These are phyloP conservation scores for Nitzschia putrida DNA, from an alignment of 108 stramenopile species.

Conservation along the genomic window DNA sequence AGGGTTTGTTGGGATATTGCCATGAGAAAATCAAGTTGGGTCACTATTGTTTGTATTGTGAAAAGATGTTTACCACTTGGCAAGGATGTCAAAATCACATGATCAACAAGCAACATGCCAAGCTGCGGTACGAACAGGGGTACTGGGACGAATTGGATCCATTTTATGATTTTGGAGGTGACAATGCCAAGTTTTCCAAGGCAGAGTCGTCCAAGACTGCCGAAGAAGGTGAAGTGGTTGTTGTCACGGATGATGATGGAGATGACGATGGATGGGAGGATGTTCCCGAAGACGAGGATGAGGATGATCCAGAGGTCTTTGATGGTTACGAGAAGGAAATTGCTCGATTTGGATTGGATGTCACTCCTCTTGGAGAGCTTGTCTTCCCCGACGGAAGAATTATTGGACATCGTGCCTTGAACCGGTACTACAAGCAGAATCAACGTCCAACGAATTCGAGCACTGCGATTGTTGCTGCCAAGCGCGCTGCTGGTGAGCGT, in stretches of 20 bases:
- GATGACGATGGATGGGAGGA: conserved; percentile 62
- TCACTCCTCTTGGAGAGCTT: conserved; percentile 85
- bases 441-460: conserved; percentile 42
- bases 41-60: conserved; percentile 91
- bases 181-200: conserved; percentile 60
- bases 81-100: conserved; percentile 84
- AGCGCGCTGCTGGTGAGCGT: conserved; percentile 75
- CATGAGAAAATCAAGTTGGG: conserved; percentile 95
- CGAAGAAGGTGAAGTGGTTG: conserved; percentile 32
- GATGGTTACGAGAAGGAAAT: conserved; percentile 78
- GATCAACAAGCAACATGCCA: conserved; percentile 83
- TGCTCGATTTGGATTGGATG: conserved; percentile 78
- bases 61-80: conserved; percentile 69
- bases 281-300: conserved; percentile 51
- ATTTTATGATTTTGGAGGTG: conserved; percentile 92
- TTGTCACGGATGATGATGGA: conserved; percentile 56
- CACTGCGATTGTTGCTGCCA: conserved; percentile 69
- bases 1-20: conserved; percentile 87
- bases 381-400: conserved; percentile 87
- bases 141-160: conserved; percentile 92
- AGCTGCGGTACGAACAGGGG: conserved; percentile 88
- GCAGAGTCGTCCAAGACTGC: conserved; percentile 10
- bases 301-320: conserved; percentile 65
- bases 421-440: conserved; percentile 83
- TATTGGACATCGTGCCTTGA: conserved; percentile 81